Evolutionary conservation across 106 monocot species (phyloP).

Genomic region (Allium sativum): DNA sequence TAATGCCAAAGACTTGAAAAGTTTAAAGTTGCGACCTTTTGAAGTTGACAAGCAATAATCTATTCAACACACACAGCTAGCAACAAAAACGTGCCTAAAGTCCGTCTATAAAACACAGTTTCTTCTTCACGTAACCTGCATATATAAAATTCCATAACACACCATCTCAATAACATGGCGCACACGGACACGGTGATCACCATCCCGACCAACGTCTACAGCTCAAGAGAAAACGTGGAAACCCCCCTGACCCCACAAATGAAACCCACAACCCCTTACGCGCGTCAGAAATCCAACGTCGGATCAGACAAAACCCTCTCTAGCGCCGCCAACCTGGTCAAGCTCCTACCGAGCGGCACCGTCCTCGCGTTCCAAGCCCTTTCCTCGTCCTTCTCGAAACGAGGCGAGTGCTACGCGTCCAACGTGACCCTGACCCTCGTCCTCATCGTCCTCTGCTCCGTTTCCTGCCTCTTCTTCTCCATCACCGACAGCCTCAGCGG

Average conservation of each 20-base stretch:
- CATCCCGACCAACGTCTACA: too few relatives aligned
- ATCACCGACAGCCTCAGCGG: conserved; percentile 44
- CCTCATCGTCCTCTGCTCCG: conserved; percentile 23
- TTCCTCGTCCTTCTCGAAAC: conserved; percentile 40
- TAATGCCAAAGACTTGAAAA: too few relatives aligned
- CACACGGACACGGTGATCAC: background rate
- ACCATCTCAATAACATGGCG: too few relatives aligned
- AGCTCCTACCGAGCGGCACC: conserved; percentile 36
- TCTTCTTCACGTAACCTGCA: too few relatives aligned
- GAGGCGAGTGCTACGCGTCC: conserved; percentile 34
- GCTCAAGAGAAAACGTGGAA: background rate
- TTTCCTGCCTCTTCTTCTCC: conserved; percentile 47
- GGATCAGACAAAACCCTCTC: conserved; percentile 17
- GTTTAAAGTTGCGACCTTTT: too few relatives aligned
- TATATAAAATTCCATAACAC: too few relatives aligned
- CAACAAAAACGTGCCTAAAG: too few relatives aligned
- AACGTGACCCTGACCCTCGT: conserved; percentile 29
- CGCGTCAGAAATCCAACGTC: background rate
- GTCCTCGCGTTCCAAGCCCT: conserved; percentile 44
- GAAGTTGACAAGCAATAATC: too few relatives aligned
- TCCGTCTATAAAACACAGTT: too few relatives aligned
- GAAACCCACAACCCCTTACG: background rate
- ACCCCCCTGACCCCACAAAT: background rate
- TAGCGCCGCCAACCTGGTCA: conserved; percentile 10
- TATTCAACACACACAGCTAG: too few relatives aligned